Conservation (phyloP, 805 yeast species). For the Pachysolen tannophilus region DNA sequence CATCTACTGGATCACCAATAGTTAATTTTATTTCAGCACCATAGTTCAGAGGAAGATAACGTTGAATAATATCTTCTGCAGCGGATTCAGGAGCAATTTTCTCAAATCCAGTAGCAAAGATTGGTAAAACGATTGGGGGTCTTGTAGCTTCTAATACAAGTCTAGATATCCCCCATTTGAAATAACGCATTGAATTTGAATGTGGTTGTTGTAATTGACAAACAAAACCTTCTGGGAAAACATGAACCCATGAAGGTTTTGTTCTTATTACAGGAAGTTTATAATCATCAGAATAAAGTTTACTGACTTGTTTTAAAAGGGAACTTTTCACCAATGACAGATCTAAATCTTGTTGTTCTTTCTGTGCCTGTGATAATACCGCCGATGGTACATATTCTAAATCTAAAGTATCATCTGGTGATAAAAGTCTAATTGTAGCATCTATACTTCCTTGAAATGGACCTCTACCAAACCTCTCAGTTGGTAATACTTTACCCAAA, state of each 20-base stretch:
- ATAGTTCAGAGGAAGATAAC: constrained; percentile 53
- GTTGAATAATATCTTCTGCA: constrained; percentile 44
- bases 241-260: constrained; percentile 83
- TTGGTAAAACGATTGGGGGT: constrained; percentile 83
- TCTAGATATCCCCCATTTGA: constrained; percentile 93
- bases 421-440: constrained; percentile 71
- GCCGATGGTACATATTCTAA: constrained; percentile 25
- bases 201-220: constrained; percentile 76
- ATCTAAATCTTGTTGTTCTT: neutral
- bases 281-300: constrained; percentile 24
- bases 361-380: neutral
- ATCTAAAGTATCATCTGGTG: constrained; percentile 67
- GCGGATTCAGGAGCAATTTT: constrained; percentile 74
- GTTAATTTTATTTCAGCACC: constrained; percentile 63
- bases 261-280: constrained; percentile 50
- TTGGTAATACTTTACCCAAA: constrained; percentile 81
- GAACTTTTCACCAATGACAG: neutral
- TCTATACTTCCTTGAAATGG: constrained; percentile 89
- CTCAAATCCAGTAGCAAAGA: constrained; percentile 81
- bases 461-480: constrained; percentile 85
- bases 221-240: constrained; percentile 93
- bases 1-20: constrained; percentile 68
- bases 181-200: constrained; percentile 83
- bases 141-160: constrained; percentile 72
- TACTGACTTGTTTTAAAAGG: constrained; percentile 10